Base-by-base conservation (phyloP, 441 rosid genomes). In the Gossypium davidsonii region DNA sequence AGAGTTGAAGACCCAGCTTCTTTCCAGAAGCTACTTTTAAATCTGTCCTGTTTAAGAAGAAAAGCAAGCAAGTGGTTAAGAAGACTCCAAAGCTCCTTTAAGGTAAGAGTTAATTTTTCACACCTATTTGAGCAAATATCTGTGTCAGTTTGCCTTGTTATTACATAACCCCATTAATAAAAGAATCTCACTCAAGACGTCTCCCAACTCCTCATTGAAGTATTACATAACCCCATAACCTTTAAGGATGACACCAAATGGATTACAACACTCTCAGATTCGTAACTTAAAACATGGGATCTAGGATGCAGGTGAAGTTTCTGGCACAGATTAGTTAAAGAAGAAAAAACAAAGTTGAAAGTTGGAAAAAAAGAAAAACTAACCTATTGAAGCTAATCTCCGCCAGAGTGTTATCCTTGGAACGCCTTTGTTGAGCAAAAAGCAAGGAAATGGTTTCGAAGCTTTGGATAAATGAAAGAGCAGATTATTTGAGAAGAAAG, bases 1-100 rank as follows among this genome's bases (percentile, higher is more conserved):
- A 94, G 95, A 89, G 89, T 85, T 85, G 80, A 76, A 72, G 26
- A 2, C 51, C 57, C 80, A 72, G 65, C 85, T 87, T 83, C 89
- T 80, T 78, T 71, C 81, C 74, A 66, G 83, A 86, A 84, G 89
- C 88, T 78, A 64, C 68, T 71, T 37, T 53, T 56, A 53, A 63
- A 26, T 34, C 69, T 56, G n/a, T 60, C 78, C 87, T 79, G 76
- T 70, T 17, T n/a, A 49, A 46, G 23, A 60, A 62, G 17, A 59
- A 52, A 18, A 61, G 8, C 20, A 53, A 55, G 23, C 44, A 28
- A 59, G 26, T 5, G 66, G 26, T n/a, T 17, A 25, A 39, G 48
- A 69, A 70, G 68, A 71, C 26, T 48, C 73, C 74, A 57, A 3
- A 75, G 46, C 67, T 55, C 64, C 28, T 25, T 44, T 8, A 12